Percentiles rank a stretch among this genome's conserved stretches.
Conservation (phyloP, 2,329 filamentous ascomycete genomes). For the Claviceps spartinae region DNA sequence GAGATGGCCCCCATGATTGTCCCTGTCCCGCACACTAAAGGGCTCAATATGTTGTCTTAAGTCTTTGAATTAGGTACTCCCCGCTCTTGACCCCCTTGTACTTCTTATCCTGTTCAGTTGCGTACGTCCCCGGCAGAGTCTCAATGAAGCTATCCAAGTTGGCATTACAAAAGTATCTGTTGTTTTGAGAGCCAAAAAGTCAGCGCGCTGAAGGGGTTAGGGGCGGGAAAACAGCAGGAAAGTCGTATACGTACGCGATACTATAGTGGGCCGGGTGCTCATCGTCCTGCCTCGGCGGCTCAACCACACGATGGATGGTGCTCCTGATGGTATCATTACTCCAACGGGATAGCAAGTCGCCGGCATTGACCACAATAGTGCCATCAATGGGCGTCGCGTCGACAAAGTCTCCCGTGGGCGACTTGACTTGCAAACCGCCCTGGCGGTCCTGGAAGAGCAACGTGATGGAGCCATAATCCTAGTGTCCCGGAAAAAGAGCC, state of each 20-base stretch:
- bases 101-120: constrained; percentile 53
- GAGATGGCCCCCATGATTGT: neutral
- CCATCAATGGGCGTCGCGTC: constrained; percentile 70
- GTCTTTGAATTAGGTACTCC: constrained; percentile 65
- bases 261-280: constrained; percentile 70
- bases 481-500: neutral
- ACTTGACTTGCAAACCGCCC: constrained; percentile 46
- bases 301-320: constrained; percentile 79
- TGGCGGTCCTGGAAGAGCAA: constrained; percentile 46
- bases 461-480: constrained; percentile 48
- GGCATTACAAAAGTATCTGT: constrained; percentile 75
- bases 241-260: constrained; percentile 48
- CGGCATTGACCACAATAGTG: constrained; percentile 80
- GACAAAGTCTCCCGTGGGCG: constrained; percentile 64
- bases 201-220: neutral
- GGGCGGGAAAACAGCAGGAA: neutral
- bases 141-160: constrained; percentile 66
- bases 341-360: constrained; percentile 76
- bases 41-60: constrained; percentile 56
- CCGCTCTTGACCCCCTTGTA: constrained; percentile 67
- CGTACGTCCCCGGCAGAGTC: constrained; percentile 66
- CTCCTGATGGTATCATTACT: constrained; percentile 85
- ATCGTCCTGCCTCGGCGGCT: constrained; percentile 51
- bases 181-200: neutral
- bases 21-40: neutral